These are phyloP conservation scores for Epichloe gansuensis DNA, from an alignment of 2,329 filamentous ascomycete species.

Conservation along the genomic window DNA sequence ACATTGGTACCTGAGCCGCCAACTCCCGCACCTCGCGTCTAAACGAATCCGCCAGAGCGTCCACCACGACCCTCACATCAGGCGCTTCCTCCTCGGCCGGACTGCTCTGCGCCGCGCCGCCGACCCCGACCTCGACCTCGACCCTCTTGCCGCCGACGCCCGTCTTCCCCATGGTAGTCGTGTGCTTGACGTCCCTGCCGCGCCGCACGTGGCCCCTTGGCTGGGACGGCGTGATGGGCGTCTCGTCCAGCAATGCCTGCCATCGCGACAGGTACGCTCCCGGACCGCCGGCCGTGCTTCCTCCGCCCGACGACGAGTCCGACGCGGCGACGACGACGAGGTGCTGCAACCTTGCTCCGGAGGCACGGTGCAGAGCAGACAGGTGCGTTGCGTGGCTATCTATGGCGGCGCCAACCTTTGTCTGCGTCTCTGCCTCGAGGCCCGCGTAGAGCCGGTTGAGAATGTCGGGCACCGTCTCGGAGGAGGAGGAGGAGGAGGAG, in stretches of 20 bases:
- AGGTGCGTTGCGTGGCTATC: slow-evolving; percentile 52
- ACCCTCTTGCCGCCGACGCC: slow-evolving; percentile 17
- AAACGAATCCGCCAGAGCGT: slow-evolving; percentile 28
- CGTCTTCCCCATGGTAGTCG: slow-evolving; percentile 30
- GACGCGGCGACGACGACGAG: slow-evolving; percentile 44
- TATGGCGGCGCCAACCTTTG: slow-evolving; percentile 35
- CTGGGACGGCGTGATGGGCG: slow-evolving; percentile 49
- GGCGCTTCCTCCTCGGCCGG: slow-evolving; percentile 14
- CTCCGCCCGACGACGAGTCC: slow-evolving; percentile 11
- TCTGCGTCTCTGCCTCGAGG: slow-evolving; percentile 34
- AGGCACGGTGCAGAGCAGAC: slow-evolving; percentile 37
- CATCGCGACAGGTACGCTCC: slow-evolving; percentile 61
- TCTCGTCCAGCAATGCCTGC: slow-evolving; percentile 59
- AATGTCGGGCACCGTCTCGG: slow-evolving; percentile 20
- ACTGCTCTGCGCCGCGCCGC: slow-evolving; percentile 11
- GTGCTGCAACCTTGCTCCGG: slow-evolving; percentile 39
- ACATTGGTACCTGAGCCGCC: slow-evolving; percentile 5
- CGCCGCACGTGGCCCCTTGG: slow-evolving; percentile 37
- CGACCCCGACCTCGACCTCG: slow-evolving; percentile 7
- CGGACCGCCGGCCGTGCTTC: slow-evolving; percentile 40
- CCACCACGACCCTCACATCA: slow-evolving; percentile 18
- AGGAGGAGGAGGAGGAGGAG: no score
- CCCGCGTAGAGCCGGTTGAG: slow-evolving; percentile 30
- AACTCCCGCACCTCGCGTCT: slow-evolving; percentile 27
- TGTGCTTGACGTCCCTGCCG: slow-evolving; percentile 38